A percentile compares a stretch with the other conserved stretches of the same genome.
Evolutionary conservation across 371 early-diverging fungal genomes (phyloP).

Genomic region (Mucor ambiguus): DNA sequence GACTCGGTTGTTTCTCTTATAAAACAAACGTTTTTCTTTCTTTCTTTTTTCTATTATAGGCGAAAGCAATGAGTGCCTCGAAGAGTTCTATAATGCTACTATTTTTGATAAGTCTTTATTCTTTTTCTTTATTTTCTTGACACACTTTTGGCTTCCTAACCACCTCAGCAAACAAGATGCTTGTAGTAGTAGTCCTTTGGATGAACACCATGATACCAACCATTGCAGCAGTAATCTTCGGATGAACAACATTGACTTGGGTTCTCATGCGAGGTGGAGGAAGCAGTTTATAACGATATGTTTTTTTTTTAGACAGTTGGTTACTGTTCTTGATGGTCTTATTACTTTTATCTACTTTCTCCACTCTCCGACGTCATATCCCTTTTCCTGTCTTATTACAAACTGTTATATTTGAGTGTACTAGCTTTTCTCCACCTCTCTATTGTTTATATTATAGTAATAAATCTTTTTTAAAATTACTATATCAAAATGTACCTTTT

Average conservation of each 20-base stretch:
- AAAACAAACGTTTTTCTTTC: too few relatives aligned
- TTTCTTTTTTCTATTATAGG: slow-evolving; percentile 3
- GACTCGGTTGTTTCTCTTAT: background rate
- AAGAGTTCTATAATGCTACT: slow-evolving; percentile 6
- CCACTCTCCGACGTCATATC: slow-evolving; percentile 11
- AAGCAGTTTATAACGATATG: slow-evolving; percentile 12
- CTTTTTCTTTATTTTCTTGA: background rate
- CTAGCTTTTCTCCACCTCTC: slow-evolving; percentile 14
- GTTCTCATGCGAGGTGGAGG: slow-evolving; percentile 13
- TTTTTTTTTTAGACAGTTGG: slow-evolving; percentile 14
- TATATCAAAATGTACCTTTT: slow-evolving; percentile 11
- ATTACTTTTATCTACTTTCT: slow-evolving; percentile 12
- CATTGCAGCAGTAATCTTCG: slow-evolving; percentile 11
- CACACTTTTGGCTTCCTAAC: slow-evolving; percentile 3
- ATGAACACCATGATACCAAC: slow-evolving; percentile 12
- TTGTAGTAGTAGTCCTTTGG: slow-evolving; percentile 13
- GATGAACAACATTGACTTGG: slow-evolving; percentile 10
- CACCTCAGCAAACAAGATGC: slow-evolving; percentile 7
- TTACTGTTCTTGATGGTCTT: slow-evolving; percentile 14
- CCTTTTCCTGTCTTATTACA: slow-evolving; percentile 8
- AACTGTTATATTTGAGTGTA: slow-evolving; percentile 13
- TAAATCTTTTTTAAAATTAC: slow-evolving; percentile 8
- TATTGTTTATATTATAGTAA: background rate
- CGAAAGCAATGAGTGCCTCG: slow-evolving; percentile 7
- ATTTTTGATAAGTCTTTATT: slow-evolving; percentile 8